Base-by-base conservation (phyloP, 768 basidiomycete genomes). In the Pisolithus albus region DNA sequence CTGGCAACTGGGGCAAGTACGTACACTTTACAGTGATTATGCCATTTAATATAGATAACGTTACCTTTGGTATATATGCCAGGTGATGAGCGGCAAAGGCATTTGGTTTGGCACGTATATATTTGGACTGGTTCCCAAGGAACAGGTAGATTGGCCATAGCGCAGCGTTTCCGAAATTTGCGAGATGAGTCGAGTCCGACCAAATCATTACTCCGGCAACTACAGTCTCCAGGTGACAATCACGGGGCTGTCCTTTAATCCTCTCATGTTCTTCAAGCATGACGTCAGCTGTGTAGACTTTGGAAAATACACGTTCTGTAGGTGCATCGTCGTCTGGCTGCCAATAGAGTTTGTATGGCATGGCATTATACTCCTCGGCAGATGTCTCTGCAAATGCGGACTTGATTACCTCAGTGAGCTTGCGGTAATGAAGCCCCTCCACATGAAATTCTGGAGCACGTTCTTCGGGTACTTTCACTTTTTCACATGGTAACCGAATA, bases 111-210 rank as follows among this genome's bases (percentile, higher is more conserved):
- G 26, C 51, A 1, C 18, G 19, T 6, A 41, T 47, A 24, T 55
- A 61, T 26, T 56, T 59, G 0, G 56, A 59, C 11, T 55, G 53
- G 7, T 61, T 61, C 0, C 55, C 49, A 8, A 57, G 50, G 28
- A 34, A 57, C 5, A 61, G 21, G 26, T 59, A 61, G 4, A 61
- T 16, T 1, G 58, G 58, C 60, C 58, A 61, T 4, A 61, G 34
- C 0, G 48, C 46, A 1, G 53, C 46, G 40, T 52, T 40, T 3
- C 65, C 54, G 16, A 66, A 65, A 2, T 46, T 49, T 1, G 66
- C 49, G 1, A 64, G 61, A 43, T 63, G 62, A 1, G 64, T 65
- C 0, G 49, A 18, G 39, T 65, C 64, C 0, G 57, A 67, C 55
- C 64, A 67, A 1, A 67, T 28, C 59, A 66, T 66, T 16, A 66